Base-by-base conservation (phyloP, 441 rosid genomes). In the Macaranga tanarius region DNA sequence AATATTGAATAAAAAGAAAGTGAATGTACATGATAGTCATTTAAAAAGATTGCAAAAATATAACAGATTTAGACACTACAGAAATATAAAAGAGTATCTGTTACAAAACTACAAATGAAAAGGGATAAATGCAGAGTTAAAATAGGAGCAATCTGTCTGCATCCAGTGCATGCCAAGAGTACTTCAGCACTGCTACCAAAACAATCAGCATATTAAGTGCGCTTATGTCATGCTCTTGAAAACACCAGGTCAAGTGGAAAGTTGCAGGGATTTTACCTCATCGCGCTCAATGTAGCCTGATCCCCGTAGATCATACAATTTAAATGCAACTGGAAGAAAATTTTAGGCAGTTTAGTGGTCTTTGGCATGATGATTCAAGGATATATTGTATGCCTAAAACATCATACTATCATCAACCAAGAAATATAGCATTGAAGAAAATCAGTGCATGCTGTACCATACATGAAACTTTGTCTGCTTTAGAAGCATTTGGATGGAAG, bases 281-380 rank as follows among this genome's bases (percentile, higher is more conserved):
- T 73, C 81, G 3, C 55, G 88, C 76, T 86, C 89, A 10, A 92
- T 92, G 81, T 68, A 89, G 71, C 96, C 94, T 40, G 89, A 88
- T 69, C 80, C 81, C 51, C 77, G 84, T 58, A 87, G 83, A 77
- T 90, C 92, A 42, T 90, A 88, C 77, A 92, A 69, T 72, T 83
- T 77, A 76, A 92, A 89, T 51, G 92, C 88, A 83, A 90, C 97
- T 92, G 92, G 66, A 73, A 73, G 55, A 69, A 58, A 47, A 69
- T 45, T 15, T 54, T 65, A 16, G 19, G 44, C 74, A 77, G n/a
- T 31, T 55, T 31, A 55, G 51, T 20, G 13, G 51, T 40, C 57
- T 50, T 67, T 50, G 26, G 25, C 16, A 10, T 60, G 56, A 34
- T 51, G 65, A 47, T 50, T 50, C 57, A 61, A 13, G 5, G 38